Percentiles rank a stretch among this genome's conserved stretches.
These are phyloP conservation scores for Picea sitchensis DNA, from an alignment of 75 land plant species.

Conservation along the genomic window DNA sequence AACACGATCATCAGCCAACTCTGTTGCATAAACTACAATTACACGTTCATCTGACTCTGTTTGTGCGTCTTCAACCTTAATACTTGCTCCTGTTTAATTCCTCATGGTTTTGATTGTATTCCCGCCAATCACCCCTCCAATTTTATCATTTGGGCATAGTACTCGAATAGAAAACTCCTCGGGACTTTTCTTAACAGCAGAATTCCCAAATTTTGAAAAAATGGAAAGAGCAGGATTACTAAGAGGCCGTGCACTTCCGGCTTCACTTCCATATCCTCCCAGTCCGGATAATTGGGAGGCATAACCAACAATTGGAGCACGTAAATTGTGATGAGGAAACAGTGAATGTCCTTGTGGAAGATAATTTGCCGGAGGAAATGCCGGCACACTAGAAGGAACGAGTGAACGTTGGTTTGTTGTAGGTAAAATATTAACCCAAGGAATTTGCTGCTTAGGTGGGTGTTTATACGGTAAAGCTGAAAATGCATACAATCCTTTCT, in stretches of 20 bases:
- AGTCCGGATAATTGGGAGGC: conserved; percentile 40
- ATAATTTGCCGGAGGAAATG: conserved; percentile 28
- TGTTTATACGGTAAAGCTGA: conserved; percentile 36
- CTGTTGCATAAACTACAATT: conserved; percentile 28
- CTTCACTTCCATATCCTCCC: conserved; percentile 19
- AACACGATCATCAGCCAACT: conserved; percentile 49
- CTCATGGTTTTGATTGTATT: conserved; percentile 70
- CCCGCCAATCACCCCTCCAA: conserved; percentile 28
- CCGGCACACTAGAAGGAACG: conserved; percentile 55
- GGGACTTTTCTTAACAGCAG: background rate
- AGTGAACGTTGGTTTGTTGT: conserved; percentile 28
- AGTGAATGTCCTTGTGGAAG: conserved; percentile 36
- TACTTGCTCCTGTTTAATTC: conserved; percentile 73
- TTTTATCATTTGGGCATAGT: no score
- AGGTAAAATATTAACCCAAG: conserved; percentile 33
- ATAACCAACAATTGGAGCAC: conserved; percentile 14
- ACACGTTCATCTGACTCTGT: conserved; percentile 36
- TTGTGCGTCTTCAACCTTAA: conserved; percentile 77
- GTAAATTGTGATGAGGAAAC: conserved; percentile 27
- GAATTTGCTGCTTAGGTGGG: no score
- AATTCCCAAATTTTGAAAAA: background rate
- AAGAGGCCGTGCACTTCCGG: conserved; percentile 25
- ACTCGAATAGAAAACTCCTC: no score
- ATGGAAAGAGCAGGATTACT: conserved; percentile 37
- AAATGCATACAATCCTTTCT: conserved; percentile 61